A percentile compares a stretch with the other conserved stretches of the same genome.
Conservation (phyloP, 495 filamentous ascomycete species). For the Physcia stellaris region DNA sequence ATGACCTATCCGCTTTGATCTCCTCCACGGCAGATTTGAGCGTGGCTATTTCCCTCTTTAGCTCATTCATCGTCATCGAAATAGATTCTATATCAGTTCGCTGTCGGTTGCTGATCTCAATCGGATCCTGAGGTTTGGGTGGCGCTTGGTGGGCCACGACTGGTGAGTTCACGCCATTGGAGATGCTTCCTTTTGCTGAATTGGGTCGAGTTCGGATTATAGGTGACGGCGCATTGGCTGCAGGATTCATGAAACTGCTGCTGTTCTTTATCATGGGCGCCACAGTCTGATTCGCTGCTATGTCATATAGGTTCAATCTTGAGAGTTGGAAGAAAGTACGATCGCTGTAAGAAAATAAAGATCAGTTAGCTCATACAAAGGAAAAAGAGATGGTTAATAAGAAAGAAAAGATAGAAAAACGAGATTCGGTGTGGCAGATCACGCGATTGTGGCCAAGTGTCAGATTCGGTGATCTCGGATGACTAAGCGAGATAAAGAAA, state of each 20-base stretch:
- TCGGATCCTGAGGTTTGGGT: neutral
- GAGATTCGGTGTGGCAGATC: neutral
- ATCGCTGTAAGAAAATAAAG: neutral
- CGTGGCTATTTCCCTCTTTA: neutral
- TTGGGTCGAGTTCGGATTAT: neutral
- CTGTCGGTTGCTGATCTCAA: neutral
- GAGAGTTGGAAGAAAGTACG: neutral
- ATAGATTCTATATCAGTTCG: neutral
- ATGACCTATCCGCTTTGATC: neutral
- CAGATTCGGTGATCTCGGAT: neutral
- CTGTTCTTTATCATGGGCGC: neutral
- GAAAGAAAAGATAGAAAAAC: neutral
- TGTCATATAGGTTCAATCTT: neutral
- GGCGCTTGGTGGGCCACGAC: neutral
- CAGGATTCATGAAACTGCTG: neutral
- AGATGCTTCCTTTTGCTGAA: neutral
- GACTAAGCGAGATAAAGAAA: neutral
- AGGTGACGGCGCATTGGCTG: neutral
- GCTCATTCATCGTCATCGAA: neutral
- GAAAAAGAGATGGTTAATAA: neutral
- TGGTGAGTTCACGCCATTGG: neutral
- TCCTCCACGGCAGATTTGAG: neutral
- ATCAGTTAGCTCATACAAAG: neutral
- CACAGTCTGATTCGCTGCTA: neutral
- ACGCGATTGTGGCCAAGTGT: neutral